Evolutionary conservation across 306 rosid species (phyloP).

Genomic region (Cajanus cajan): DNA sequence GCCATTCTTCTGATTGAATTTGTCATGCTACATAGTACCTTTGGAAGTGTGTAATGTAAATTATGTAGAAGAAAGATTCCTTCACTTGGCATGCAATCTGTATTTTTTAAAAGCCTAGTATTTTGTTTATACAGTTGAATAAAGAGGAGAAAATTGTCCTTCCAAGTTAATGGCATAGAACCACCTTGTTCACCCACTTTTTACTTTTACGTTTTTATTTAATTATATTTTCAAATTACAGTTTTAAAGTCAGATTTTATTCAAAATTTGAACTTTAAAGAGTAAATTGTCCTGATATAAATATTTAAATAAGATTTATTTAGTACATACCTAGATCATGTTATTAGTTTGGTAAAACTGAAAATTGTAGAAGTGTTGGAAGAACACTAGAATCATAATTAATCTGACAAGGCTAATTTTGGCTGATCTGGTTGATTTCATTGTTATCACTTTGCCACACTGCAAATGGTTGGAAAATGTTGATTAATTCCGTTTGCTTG

Average conservation of each 20-base stretch:
- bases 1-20: not conserved
- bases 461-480: not conserved
- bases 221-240: not conserved
- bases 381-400: not conserved
- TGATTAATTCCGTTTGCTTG: constrained; percentile 7
- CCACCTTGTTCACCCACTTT: not conserved
- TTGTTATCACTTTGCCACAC: not conserved
- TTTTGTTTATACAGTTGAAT: not conserved
- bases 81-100: not conserved
- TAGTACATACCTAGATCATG: not conserved
- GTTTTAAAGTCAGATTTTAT: not conserved
- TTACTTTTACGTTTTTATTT: not conserved
- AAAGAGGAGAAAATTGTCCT: not conserved
- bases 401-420: not conserved
- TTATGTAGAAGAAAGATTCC: not conserved
- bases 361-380: not conserved
- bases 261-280: not conserved
- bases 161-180: not conserved
- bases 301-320: not conserved
- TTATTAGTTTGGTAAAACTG: not conserved
- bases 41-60: not conserved
- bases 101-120: not conserved
- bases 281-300: not conserved
- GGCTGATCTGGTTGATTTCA: not conserved
- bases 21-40: not conserved